Evolutionary conservation across 2,329 filamentous ascomycete species (phyloP), one percentile per base, ranked within the genome.

Genomic region (Epicoccum nigrum): DNA sequence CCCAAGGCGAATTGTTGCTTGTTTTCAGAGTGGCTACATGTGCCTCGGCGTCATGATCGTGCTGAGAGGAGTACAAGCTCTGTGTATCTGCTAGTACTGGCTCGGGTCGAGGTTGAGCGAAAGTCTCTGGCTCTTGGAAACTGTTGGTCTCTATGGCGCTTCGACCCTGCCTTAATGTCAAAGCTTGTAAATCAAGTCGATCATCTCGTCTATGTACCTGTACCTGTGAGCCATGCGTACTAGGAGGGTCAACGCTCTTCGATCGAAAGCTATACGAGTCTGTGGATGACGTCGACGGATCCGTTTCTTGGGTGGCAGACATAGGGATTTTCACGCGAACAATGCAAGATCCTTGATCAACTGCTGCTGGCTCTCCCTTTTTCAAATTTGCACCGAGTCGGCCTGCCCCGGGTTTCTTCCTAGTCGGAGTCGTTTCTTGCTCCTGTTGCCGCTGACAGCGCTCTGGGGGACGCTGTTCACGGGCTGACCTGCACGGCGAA

Each of bases 81-180:
- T 48, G 50, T 6, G 44, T 48, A 16, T 39, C 33, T 19, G 25
- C 39, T 7, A 37, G 40, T 19, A 54, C 48, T 11, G 50, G 44
- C 4, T 40, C 28, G 13, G 44, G 23, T 31, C 15, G 50, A 15
- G 50, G 50, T 28, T 54, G 45, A 11, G 50, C 50, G 30, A 48
- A 54, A 3, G 30, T 17, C 2, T 48, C 50, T 6, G 40, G 16
- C 2, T 13, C 33, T 13, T 34, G 33, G 20, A 47, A 52, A 33
- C 39, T 41, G 35, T 13, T n/a, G 15, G 20, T 45, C 4, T 30
- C 41, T 8, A 11, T 13, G 11, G 40, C 33, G 33, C 28, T 42
- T 15, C 12, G 32, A 28, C 19, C 13, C 49, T 52, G n/a, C 7
- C 5, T 5, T 15, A 11, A 7, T 9, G 13, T 52, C 9, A 52